phyloP scores from a whole-genome alignment of 1,284 basidiomycete species.

The Polyporus tsugae region DNA sequence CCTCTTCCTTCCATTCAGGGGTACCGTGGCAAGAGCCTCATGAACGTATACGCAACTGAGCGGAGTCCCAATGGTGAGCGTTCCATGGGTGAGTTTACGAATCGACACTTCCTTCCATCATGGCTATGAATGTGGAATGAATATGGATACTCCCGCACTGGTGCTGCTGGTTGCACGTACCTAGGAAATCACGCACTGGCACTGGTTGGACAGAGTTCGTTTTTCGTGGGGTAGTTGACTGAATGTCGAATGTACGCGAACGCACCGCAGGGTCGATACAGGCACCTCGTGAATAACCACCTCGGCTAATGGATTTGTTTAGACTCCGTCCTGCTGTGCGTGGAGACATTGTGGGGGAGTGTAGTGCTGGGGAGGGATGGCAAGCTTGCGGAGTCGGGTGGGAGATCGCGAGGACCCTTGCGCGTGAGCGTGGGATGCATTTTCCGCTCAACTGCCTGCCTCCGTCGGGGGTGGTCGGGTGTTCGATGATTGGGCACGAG shows the following conservation, averaged over 20 bases:
- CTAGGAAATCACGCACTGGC: neutral
- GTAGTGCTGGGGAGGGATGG: neutral
- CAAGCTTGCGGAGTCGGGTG: neutral
- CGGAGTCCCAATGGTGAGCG: neutral
- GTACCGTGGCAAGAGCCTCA: slow-evolving; percentile 85
- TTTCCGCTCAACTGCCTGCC: neutral
- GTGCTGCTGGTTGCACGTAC: neutral
- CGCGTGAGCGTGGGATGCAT: neutral
- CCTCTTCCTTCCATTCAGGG: slow-evolving; percentile 36
- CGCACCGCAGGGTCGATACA: neutral
- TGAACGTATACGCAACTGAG: slow-evolving; percentile 57
- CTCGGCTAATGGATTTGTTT: neutral
- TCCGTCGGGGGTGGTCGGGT: neutral
- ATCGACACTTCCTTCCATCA: neutral
- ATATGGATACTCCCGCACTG: neutral
- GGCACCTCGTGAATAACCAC: neutral
- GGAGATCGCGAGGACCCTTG: neutral
- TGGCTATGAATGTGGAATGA: neutral
- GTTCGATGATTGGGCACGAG: neutral
- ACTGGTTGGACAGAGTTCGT: neutral
- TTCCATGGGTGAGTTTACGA: neutral
- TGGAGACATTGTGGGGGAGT: neutral
- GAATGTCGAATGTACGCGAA: too few relatives aligned
- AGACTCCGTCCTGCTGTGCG: neutral
- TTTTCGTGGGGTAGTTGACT: neutral